Evolutionary conservation across 768 basidiomycete species (phyloP).

Genomic region (Russula olivacea): DNA sequence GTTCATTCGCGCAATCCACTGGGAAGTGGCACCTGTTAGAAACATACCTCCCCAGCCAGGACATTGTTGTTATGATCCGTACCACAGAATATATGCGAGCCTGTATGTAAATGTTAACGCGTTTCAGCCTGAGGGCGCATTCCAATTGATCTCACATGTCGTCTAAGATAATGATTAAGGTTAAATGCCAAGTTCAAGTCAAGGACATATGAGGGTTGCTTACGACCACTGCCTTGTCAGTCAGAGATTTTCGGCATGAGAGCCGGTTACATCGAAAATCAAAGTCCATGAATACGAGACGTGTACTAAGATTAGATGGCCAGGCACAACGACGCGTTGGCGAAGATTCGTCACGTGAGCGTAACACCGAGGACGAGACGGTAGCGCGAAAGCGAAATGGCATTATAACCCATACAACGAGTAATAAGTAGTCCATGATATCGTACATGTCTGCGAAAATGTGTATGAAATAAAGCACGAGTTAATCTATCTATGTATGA

Average conservation of each 20-base stretch:
- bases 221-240: conserved; percentile 83
- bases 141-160: conserved; percentile 41
- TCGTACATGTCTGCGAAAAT: conserved; percentile 17
- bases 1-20: conserved; percentile 83
- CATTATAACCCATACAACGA: conserved; percentile 6
- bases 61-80: not conserved
- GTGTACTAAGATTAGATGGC: not conserved
- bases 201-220: conserved; percentile 31
- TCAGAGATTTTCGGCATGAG: conserved; percentile 59
- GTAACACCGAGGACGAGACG: not conserved
- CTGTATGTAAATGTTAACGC: conserved; percentile 33
- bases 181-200: not conserved
- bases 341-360: conserved; percentile 9
- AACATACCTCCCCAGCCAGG: not conserved
- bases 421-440: conserved; percentile 3
- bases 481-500: conserved; percentile 11
- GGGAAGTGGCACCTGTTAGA: conserved; percentile 6
- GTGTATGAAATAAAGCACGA: conserved; percentile 15
- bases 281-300: conserved; percentile 49
- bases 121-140: not conserved
- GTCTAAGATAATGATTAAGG: conserved; percentile 37
- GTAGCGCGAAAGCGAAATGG: no score
- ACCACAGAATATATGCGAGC: conserved; percentile 87
- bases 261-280: conserved; percentile 77
- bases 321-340: not conserved